Percentiles rank a stretch among this genome's conserved stretches.
These are phyloP conservation scores for Septoria linicola DNA, from an alignment of 2,329 filamentous ascomycete species.

Conservation along the genomic window DNA sequence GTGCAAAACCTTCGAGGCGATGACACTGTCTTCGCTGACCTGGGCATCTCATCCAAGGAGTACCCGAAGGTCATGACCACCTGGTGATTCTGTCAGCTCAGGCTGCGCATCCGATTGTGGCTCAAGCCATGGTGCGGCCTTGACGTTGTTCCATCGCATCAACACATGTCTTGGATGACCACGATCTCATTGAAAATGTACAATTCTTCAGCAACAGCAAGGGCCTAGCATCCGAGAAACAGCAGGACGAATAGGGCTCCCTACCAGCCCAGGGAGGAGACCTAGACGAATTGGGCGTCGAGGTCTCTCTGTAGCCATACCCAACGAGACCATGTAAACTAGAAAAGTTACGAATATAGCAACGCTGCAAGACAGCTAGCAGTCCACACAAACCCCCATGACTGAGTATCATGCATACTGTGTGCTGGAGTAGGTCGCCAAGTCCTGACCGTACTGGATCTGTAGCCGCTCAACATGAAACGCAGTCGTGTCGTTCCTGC, in stretches of 20 bases:
- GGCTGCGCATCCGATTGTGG: too few relatives aligned
- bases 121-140: too few relatives aligned
- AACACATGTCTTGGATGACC: background rate
- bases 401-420: background rate
- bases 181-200: constrained; percentile 1
- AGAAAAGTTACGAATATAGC: constrained; percentile 5
- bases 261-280: background rate
- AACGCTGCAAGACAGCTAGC: background rate
- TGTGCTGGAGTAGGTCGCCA: background rate
- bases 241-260: background rate
- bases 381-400: too few relatives aligned
- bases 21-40: constrained; percentile 60
- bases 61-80: constrained; percentile 64
- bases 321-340: constrained; percentile 11
- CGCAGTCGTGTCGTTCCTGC: constrained; percentile 8
- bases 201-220: background rate
- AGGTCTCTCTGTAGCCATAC: constrained; percentile 9
- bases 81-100: constrained; percentile 50
- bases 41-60: constrained; percentile 60
- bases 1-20: constrained; percentile 61
- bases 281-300: constrained; percentile 2
- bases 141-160: too few relatives aligned
- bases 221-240: background rate
- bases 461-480: constrained; percentile 19
- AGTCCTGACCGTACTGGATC: constrained; percentile 8